A percentile compares a stretch with the other conserved stretches of the same genome.
Evolutionary conservation across 345 rosid genomes (phyloP).

Genomic region (Brassica nigra): DNA sequence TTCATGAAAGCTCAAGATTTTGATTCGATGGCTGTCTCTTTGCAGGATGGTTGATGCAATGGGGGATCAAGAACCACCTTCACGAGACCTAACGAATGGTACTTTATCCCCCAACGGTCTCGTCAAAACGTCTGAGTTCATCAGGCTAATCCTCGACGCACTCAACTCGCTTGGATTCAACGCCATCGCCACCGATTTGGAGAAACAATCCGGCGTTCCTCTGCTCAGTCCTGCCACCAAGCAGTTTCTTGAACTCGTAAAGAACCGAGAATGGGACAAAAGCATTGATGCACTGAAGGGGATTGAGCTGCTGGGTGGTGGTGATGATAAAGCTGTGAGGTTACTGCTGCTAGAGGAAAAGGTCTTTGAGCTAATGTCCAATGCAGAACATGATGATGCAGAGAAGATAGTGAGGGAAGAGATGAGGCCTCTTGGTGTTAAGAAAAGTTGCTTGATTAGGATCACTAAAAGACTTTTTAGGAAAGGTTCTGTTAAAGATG

Average conservation of each 20-base stretch:
- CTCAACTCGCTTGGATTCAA: background rate
- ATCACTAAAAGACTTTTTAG: too few relatives aligned
- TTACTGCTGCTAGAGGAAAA: background rate
- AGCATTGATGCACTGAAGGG: background rate
- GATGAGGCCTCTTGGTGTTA: too few relatives aligned
- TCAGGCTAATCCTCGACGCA: background rate
- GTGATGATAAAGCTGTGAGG: background rate
- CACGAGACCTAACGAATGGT: background rate
- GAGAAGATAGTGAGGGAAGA: too few relatives aligned
- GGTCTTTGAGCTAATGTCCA: background rate
- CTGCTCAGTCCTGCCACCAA: background rate
- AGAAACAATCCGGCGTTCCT: background rate
- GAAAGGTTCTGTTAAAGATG: background rate
- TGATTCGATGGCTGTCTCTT: background rate
- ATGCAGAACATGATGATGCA: too few relatives aligned
- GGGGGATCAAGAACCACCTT: background rate
- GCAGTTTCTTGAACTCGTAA: background rate
- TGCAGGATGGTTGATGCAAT: background rate
- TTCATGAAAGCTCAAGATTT: background rate
- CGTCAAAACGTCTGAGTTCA: background rate
- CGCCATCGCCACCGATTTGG: background rate
- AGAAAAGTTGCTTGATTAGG: too few relatives aligned
- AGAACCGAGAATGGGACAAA: background rate
- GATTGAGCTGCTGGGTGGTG: background rate
- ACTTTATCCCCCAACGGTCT: background rate